phyloP scores from a whole-genome alignment of 768 basidiomycete species.

The Naganishia kalamii region DNA sequence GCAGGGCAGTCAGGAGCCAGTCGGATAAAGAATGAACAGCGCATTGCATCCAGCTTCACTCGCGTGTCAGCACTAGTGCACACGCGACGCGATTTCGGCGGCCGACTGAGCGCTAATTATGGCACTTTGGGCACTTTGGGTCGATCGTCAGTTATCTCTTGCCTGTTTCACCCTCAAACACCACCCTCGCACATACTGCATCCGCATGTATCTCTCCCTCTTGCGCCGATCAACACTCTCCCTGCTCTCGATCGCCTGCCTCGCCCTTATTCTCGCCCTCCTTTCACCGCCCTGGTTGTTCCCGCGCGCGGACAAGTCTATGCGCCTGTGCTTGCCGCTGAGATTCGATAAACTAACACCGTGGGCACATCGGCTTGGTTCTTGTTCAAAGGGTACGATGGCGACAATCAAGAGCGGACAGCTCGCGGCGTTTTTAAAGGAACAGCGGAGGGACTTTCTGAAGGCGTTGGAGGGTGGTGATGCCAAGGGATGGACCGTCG shows the following conservation, averaged over 20 bases:
- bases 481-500: constrained; percentile 67
- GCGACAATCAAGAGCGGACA: constrained; percentile 23
- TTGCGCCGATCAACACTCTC: not conserved
- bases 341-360: constrained; percentile 30
- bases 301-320: constrained; percentile 24
- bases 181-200: no score
- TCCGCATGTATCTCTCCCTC: not conserved
- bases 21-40: not conserved
- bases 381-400: constrained; percentile 22
- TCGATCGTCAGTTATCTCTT: no score
- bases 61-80: not conserved
- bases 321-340: constrained; percentile 40
- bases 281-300: constrained; percentile 8
- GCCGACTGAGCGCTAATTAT: no score
- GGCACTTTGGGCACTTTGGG: no score
- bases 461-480: constrained; percentile 53
- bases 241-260: not conserved
- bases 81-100: not conserved
- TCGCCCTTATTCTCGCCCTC: constrained; percentile 12
- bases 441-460: constrained; percentile 60
- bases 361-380: constrained; percentile 27
- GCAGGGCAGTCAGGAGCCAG: no score
- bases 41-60: not conserved
- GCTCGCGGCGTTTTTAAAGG: constrained; percentile 48
- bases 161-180: no score